Evolutionary conservation across 345 rosid species (phyloP).

Genomic region (Acer campestre): DNA sequence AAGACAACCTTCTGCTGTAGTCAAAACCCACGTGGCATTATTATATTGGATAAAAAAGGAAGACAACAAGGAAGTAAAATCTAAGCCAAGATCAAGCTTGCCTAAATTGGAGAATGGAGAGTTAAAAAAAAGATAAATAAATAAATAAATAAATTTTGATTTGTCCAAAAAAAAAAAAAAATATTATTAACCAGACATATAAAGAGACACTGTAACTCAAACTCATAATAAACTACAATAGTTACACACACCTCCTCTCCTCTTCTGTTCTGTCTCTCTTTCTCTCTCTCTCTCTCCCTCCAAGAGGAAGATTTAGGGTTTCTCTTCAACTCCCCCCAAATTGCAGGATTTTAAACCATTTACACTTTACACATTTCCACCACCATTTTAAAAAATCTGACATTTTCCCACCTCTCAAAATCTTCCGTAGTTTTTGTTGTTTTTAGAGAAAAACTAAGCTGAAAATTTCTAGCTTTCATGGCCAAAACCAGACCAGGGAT

Average conservation of each 20-base stretch:
- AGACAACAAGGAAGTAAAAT: neutral
- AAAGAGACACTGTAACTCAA: slow-evolving; percentile 8
- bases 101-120: neutral
- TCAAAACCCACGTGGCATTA: neutral
- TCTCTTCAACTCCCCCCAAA: neutral
- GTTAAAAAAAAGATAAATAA: neutral
- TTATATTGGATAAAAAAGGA: neutral
- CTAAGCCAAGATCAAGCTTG: neutral
- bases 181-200: neutral
- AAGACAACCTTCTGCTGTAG: neutral
- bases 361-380: slow-evolving; percentile 9
- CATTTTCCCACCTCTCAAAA: slow-evolving; percentile 6
- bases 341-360: slow-evolving; percentile 3
- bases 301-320: slow-evolving; percentile 39
- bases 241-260: neutral
- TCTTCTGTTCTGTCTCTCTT: neutral
- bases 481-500: slow-evolving; percentile 82
- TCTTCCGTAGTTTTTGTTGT: neutral
- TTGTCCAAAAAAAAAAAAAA: neutral
- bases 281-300: neutral
- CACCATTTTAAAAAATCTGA: neutral
- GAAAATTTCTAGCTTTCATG: slow-evolving; percentile 44
- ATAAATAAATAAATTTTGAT: neutral
- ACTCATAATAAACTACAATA: neutral
- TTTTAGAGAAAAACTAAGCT: neutral